phyloP scores from a whole-genome alignment of 1,139 yeast species.

The Hanseniaspora uvarum region DNA sequence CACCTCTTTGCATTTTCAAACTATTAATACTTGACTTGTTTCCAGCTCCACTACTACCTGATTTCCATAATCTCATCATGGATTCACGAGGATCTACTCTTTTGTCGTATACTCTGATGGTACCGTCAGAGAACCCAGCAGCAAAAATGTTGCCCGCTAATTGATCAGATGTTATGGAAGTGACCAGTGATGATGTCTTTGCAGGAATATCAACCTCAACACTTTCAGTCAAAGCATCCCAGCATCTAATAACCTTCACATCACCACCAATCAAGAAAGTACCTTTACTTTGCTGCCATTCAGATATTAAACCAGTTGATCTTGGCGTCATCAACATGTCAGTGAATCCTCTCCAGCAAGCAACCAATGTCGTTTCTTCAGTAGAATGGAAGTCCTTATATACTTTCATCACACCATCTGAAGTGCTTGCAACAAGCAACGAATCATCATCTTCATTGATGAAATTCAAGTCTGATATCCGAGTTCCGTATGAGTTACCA shows the following conservation, averaged over 20 bases:
- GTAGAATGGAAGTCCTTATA: constrained; percentile 63
- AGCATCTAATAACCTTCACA: constrained; percentile 75
- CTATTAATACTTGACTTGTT: constrained; percentile 59
- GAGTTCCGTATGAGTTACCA: constrained; percentile 77
- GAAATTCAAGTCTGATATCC: constrained; percentile 75
- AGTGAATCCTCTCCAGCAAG: constrained; percentile 90
- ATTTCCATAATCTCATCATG: constrained; percentile 73
- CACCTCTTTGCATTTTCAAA: constrained; percentile 94
- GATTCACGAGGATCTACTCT: constrained; percentile 77
- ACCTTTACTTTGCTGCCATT: constrained; percentile 97
- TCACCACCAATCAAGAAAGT: constrained; percentile 88
- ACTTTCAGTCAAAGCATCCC: constrained; percentile 95
- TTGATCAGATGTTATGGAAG: constrained; percentile 86
- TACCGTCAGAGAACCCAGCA: constrained; percentile 92
- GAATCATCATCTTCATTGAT: constrained; percentile 90
- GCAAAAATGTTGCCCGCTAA: constrained; percentile 86
- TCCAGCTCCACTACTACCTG: constrained; percentile 30
- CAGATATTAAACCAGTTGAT: constrained; percentile 75
- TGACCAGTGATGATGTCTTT: constrained; percentile 77
- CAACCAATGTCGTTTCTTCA: constrained; percentile 50
- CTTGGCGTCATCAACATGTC: constrained; percentile 73
- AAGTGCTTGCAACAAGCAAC: constrained; percentile 72
- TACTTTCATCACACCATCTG: constrained; percentile 84
- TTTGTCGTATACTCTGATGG: constrained; percentile 80
- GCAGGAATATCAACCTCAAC: constrained; percentile 85